phyloP scores from a whole-genome alignment of 1,139 yeast species.

The Yamadazyma sp. region DNA sequence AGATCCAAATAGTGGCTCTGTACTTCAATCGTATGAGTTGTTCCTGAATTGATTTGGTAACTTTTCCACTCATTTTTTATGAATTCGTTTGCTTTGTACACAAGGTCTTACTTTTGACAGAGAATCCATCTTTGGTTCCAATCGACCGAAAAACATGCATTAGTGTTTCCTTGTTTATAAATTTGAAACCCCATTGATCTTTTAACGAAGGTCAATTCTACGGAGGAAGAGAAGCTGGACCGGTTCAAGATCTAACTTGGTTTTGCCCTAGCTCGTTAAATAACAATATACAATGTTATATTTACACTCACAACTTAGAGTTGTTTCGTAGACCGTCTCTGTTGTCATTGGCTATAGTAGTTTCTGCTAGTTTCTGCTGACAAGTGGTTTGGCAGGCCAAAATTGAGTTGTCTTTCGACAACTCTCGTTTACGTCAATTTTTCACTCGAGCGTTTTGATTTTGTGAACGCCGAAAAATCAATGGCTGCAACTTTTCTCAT shows the following conservation, averaged over 20 bases:
- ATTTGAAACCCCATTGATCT: not conserved
- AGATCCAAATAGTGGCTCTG: conserved; percentile 88
- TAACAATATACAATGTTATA: too few species aligned
- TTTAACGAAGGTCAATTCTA: not conserved
- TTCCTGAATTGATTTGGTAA: too few species aligned
- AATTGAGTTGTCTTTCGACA: not conserved
- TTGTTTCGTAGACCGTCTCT: too few species aligned
- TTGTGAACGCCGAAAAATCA: not conserved
- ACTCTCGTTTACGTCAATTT: too few species aligned
- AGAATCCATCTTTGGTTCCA: too few species aligned
- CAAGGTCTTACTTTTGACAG: not conserved
- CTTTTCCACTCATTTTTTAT: not conserved
- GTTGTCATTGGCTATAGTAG: too few species aligned
- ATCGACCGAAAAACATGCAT: not conserved
- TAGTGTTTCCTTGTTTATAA: not conserved
- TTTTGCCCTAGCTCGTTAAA: too few species aligned
- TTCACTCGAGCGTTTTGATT: not conserved
- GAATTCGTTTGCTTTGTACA: not conserved
- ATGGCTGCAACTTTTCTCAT: conserved; percentile 2
- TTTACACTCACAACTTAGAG: too few species aligned
- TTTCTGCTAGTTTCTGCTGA: too few species aligned
- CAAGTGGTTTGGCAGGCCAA: too few species aligned
- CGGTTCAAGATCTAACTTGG: too few species aligned
- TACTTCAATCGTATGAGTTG: not conserved
- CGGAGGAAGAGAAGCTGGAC: not conserved